These are phyloP conservation scores for Pyrrhoderma noxium DNA, from an alignment of 1,284 basidiomycete species.

Conservation along the genomic window DNA sequence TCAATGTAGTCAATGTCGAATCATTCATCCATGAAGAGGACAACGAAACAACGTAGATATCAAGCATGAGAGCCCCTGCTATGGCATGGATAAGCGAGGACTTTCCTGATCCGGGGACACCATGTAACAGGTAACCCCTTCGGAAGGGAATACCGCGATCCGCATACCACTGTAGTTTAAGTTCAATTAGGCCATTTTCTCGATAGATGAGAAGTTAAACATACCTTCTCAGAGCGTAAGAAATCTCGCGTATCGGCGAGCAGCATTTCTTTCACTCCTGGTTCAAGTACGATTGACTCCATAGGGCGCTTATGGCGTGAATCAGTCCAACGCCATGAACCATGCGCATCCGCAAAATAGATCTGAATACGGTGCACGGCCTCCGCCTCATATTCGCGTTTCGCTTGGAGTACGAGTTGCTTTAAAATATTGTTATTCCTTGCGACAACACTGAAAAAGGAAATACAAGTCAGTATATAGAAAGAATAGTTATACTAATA, in stretches of 20 bases:
- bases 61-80: conserved; percentile 72
- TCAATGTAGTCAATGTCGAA: conserved; percentile 65
- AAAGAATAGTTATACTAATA: conserved; percentile 6
- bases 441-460: conserved; percentile 56
- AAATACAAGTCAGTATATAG: conserved; percentile 14
- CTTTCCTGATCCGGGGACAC: conserved; percentile 76
- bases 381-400: conserved; percentile 77
- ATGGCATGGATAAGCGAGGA: conserved; percentile 78
- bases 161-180: conserved; percentile 37
- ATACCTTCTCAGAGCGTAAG: conserved; percentile 68
- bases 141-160: conserved; percentile 70
- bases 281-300: conserved; percentile 72
- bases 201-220: conserved; percentile 16
- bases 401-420: conserved; percentile 80
- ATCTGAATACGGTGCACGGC: conserved; percentile 77
- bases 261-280: conserved; percentile 79
- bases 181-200: not conserved
- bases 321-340: conserved; percentile 78
- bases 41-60: conserved; percentile 73
- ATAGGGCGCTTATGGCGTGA: conserved; percentile 75
- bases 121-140: conserved; percentile 76
- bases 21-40: conserved; percentile 77
- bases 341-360: conserved; percentile 80
- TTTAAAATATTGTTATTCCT: conserved; percentile 74
- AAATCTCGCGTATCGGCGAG: conserved; percentile 75